Conservation (phyloP, 2,329 filamentous ascomycete species). For the Pseudofabraea citricarpa region DNA sequence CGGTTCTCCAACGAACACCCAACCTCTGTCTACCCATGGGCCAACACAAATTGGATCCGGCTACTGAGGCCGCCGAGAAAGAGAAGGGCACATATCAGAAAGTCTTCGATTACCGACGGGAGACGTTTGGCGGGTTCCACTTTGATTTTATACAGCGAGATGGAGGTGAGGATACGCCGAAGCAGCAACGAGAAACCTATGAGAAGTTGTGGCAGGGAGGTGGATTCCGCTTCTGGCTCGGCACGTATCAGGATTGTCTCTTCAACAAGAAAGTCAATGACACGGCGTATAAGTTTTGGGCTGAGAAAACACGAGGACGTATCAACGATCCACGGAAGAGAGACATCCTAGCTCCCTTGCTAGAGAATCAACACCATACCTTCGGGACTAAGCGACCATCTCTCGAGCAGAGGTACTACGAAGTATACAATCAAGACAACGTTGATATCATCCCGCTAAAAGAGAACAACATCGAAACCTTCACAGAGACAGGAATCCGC, state of each 20-base stretch:
- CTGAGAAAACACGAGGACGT: constrained; percentile 35
- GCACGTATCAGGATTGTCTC: constrained; percentile 41
- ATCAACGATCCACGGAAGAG: constrained; percentile 39
- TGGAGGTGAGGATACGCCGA: constrained; percentile 35
- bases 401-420: constrained; percentile 45
- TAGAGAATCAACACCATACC: constrained; percentile 34
- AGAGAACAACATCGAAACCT: constrained; percentile 33
- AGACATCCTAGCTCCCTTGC: constrained; percentile 40
- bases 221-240: constrained; percentile 42
- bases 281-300: constrained; percentile 44
- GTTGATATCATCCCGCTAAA: constrained; percentile 42
- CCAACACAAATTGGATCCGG: constrained; percentile 35
- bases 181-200: constrained; percentile 38
- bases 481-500: constrained; percentile 32
- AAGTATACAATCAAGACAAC: constrained; percentile 39
- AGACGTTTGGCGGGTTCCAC: constrained; percentile 45
- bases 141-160: constrained; percentile 43
- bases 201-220: constrained; percentile 40
- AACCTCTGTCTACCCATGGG: constrained; percentile 55
- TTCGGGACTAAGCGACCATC: constrained; percentile 42
- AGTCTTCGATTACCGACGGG: constrained; percentile 39
- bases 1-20: constrained; percentile 53
- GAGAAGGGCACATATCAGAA: constrained; percentile 30
- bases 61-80: constrained; percentile 38
- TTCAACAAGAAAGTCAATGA: constrained; percentile 37